Percentiles rank a stretch among this genome's conserved stretches.
Evolutionary conservation across 106 monocot genomes (phyloP).

Genomic region (Posidonia australis): DNA sequence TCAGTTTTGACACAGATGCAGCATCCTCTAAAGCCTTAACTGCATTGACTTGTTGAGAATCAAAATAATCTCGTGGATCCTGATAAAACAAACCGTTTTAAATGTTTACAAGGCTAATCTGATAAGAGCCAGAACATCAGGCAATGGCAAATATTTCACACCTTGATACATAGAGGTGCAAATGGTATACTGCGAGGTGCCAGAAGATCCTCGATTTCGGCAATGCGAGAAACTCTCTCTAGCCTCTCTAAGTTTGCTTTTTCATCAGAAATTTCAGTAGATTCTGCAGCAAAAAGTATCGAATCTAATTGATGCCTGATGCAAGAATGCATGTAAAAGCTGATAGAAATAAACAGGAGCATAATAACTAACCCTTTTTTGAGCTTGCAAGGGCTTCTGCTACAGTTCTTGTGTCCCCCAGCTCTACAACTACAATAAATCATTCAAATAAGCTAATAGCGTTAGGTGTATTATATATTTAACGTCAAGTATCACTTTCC

Average conservation of each 20-base stretch:
- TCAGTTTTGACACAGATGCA: constrained; percentile 25
- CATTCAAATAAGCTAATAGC: background rate
- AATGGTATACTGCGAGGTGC: constrained; percentile 48
- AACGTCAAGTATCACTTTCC: no score
- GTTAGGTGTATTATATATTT: no score
- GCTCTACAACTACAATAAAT: constrained; percentile 57
- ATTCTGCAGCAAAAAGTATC: constrained; percentile 21
- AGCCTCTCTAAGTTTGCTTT: constrained; percentile 42
- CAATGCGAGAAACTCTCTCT: constrained; percentile 58
- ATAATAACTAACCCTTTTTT: constrained; percentile 56
- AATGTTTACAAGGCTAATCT: background rate
- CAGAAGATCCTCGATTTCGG: constrained; percentile 93
- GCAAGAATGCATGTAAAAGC: background rate
- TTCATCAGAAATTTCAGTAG: constrained; percentile 45
- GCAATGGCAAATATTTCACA: constrained; percentile 8
- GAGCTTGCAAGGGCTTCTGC: constrained; percentile 95
- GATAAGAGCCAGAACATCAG: background rate
- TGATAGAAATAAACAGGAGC: constrained; percentile 8
- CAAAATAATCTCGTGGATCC: constrained; percentile 97
- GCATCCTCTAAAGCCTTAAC: constrained; percentile 48
- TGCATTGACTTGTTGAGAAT: constrained; percentile 88
- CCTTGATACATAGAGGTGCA: constrained; percentile 87
- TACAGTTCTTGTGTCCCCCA: constrained; percentile 70
- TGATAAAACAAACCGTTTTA: constrained; percentile 9
- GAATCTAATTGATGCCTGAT: background rate